phyloP scores from a whole-genome alignment of 1,284 basidiomycete genomes.

The Xanthoconium separans region DNA sequence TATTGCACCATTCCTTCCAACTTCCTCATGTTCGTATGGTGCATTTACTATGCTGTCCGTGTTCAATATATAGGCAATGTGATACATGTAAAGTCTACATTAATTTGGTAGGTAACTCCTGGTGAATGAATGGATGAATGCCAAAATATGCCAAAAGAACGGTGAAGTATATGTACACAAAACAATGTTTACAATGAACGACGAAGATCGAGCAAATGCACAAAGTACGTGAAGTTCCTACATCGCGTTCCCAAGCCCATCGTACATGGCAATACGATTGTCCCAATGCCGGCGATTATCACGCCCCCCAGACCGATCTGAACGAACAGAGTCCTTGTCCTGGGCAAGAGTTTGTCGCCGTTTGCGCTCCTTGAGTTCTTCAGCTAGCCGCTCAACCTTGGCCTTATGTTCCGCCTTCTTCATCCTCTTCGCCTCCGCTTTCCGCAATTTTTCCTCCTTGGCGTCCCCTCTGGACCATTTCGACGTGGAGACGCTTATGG shows the following conservation, averaged over 20 bases:
- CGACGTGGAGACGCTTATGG: conserved; percentile 10
- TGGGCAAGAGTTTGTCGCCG: conserved; percentile 28
- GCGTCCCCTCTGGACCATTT: conserved; percentile 18
- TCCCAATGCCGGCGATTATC: conserved; percentile 16
- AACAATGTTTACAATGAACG: conserved; percentile 11
- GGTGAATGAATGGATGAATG: conserved; percentile 1
- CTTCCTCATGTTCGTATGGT: neutral
- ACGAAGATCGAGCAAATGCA: conserved; percentile 14
- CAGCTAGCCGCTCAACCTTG: conserved; percentile 41
- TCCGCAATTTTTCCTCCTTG: conserved; percentile 37
- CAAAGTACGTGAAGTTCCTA: conserved; percentile 13
- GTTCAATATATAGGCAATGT: conserved; percentile 13
- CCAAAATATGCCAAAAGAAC: conserved; percentile 18
- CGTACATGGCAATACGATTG: conserved; percentile 35
- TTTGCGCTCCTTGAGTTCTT: conserved; percentile 39
- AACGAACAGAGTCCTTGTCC: conserved; percentile 33
- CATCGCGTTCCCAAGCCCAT: conserved; percentile 27
- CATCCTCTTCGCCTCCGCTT: conserved; percentile 44
- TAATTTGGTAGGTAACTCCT: conserved; percentile 23
- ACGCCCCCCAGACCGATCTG: conserved; percentile 23
- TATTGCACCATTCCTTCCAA: neutral
- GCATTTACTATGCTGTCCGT: conserved; percentile 12
- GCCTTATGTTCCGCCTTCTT: conserved; percentile 46
- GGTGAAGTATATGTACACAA: conserved; percentile 8
- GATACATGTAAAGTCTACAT: conserved; percentile 34